Conservation (phyloP, 768 basidiomycete species). For the Pisolithus albus region DNA sequence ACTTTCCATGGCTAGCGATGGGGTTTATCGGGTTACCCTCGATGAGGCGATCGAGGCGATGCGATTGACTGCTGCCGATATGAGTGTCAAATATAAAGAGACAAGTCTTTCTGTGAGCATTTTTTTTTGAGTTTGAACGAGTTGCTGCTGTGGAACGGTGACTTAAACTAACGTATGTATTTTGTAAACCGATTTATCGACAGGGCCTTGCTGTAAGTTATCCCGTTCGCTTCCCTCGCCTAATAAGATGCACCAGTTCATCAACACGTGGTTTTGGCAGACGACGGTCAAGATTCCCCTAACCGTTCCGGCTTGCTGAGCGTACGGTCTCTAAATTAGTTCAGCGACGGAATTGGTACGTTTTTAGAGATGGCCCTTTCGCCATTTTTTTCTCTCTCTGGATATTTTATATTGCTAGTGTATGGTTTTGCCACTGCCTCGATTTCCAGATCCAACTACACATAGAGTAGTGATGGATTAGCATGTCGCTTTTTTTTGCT, state of each 20-base stretch:
- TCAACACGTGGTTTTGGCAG: conserved; percentile 29
- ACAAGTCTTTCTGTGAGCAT: conserved; percentile 64
- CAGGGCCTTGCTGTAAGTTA: conserved; percentile 55
- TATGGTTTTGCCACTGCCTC: too few relatives aligned
- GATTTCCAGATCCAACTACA: too few relatives aligned
- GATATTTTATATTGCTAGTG: too few relatives aligned
- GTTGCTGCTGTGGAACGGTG: neutral
- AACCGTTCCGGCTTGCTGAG: conserved; percentile 74
- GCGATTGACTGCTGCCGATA: conserved; percentile 87
- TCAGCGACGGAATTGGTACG: too few relatives aligned
- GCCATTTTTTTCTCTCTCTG: too few relatives aligned
- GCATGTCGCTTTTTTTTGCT: too few relatives aligned
- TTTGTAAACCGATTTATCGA: conserved; percentile 3
- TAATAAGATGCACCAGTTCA: neutral
- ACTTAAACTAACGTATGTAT: too few relatives aligned
- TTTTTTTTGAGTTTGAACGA: neutral
- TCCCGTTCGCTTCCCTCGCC: conserved; percentile 1
- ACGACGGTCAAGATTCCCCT: conserved; percentile 79
- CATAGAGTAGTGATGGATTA: too few relatives aligned
- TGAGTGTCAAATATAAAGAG: conserved; percentile 95
- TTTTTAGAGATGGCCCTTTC: too few relatives aligned
- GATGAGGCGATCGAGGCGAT: conserved; percentile 97
- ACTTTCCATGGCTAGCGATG: conserved; percentile 87
- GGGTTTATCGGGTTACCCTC: conserved; percentile 77
- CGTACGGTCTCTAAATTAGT: too few relatives aligned